Base-by-base conservation (phyloP, 2,329 filamentous ascomycete species). In the Pseudogymnoascus sp. region DNA sequence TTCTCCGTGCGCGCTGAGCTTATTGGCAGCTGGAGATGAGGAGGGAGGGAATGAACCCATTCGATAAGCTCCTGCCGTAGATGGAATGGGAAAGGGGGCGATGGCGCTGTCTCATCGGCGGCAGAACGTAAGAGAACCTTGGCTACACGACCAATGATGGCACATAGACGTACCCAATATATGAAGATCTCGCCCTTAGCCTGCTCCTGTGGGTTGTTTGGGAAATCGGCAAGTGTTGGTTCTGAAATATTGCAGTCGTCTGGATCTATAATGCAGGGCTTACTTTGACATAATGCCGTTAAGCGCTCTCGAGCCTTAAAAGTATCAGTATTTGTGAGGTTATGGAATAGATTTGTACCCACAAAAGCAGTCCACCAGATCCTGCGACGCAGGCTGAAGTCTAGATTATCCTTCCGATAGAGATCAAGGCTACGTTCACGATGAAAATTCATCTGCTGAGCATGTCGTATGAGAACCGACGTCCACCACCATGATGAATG, bases 401-500 rank as follows among this genome's bases (percentile, higher is more conserved):
- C 65, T 7, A 66, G 48, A 11, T 51, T 61, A 5, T 66, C 61
- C 13, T 67, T 65, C 3, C 72, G 63, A 63, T 69, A 61, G 63
- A 72, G 65, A 1, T 67, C 65, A 0, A 67, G 63, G 0, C 68
- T 66, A 0, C 75, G 75, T 60, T 79, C 77, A 1, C 77, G 75
- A 51, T 79, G 78, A 6, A 79, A 69, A 39, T 77, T 77, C 70
- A 79, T 75, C 63, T 80, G 77, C 63, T 80, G 78, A 1, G 76
- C 77, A 64, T 78, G 76, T 11, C 78, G 69, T 19, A 80, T 78
- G 13, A 77, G 72, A 3, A 79, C 74, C 2, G 75, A 76, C 0
- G 77, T 79, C 78, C 78, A 79, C 78, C 78, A 79, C 77, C 77
- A 79, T 21, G 75, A 76, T 1, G 76, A 74, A 66, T 79, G 74